Conservation (phyloP, 257 asterid genomes). For the Lantana camara region DNA sequence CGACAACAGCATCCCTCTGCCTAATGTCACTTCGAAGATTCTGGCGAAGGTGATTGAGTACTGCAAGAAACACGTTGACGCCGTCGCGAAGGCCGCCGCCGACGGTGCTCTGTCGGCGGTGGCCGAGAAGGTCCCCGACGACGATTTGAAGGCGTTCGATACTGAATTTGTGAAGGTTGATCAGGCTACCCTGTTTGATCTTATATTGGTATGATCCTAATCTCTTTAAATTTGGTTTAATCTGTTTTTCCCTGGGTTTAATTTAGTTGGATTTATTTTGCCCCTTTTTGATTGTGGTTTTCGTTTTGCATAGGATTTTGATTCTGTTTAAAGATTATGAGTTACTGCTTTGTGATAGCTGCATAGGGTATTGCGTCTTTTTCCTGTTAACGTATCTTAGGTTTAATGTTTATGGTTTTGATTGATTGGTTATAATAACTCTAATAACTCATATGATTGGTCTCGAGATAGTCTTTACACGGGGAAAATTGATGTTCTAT, state of each 20-base stretch:
- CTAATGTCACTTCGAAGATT: slow-evolving; percentile 63
- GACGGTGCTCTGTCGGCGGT: slow-evolving; percentile 29
- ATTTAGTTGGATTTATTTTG: not conserved
- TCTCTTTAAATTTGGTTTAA: not conserved
- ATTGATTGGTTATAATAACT: too few relatives aligned
- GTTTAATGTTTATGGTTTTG: too few relatives aligned
- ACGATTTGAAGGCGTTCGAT: slow-evolving; percentile 50
- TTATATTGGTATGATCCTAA: slow-evolving; percentile 39
- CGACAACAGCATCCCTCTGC: slow-evolving; percentile 46
- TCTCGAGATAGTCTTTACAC: too few relatives aligned
- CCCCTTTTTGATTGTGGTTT: too few relatives aligned
- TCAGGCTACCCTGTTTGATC: slow-evolving; percentile 60
- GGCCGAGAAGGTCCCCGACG: slow-evolving; percentile 36
- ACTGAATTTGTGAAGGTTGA: slow-evolving; percentile 64
- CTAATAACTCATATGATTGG: too few relatives aligned
- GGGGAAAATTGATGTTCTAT: too few relatives aligned
- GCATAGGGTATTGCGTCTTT: too few relatives aligned
- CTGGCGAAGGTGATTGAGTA: slow-evolving; percentile 62
- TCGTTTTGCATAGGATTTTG: too few relatives aligned
- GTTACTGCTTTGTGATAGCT: too few relatives aligned
- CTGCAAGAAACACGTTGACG: slow-evolving; percentile 58
- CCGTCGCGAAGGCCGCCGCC: slow-evolving; percentile 30
- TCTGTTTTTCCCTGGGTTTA: not conserved
- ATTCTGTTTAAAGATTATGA: too few relatives aligned
- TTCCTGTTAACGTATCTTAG: too few relatives aligned